These are phyloP conservation scores for Colletotrichum gloeosporioides DNA, from an alignment of 2,329 filamentous ascomycete species.

Conservation along the genomic window DNA sequence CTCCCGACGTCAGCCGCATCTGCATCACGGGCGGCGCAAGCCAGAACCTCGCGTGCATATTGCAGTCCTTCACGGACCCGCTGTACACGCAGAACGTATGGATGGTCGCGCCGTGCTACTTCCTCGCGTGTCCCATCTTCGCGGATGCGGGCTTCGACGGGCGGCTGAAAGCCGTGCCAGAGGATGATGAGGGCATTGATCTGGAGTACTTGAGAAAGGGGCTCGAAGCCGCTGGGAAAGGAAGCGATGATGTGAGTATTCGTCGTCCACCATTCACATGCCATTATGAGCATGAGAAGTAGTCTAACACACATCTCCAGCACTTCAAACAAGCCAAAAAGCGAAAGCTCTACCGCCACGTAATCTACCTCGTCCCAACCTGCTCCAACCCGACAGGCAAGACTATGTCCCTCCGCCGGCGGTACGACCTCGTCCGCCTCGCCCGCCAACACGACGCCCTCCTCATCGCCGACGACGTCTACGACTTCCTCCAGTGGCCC, in stretches of 20 bases:
- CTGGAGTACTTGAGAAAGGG: slow-evolving; percentile 60
- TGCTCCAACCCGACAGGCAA: slow-evolving; percentile 89
- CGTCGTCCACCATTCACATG: background rate
- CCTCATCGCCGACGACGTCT: slow-evolving; percentile 90
- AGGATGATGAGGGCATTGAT: slow-evolving; percentile 81
- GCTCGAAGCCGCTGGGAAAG: slow-evolving; percentile 35
- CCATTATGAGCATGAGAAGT: background rate
- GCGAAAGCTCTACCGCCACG: slow-evolving; percentile 81
- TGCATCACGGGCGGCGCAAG: slow-evolving; percentile 86
- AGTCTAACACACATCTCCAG: background rate
- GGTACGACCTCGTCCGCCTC: slow-evolving; percentile 73
- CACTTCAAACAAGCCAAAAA: slow-evolving; percentile 14
- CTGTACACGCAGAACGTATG: slow-evolving; percentile 76
- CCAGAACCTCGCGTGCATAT: slow-evolving; percentile 78
- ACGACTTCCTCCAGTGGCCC: slow-evolving; percentile 89
- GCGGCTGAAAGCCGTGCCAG: slow-evolving; percentile 72
- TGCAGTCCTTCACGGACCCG: slow-evolving; percentile 84
- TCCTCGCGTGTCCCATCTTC: slow-evolving; percentile 85
- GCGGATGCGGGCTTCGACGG: slow-evolving; percentile 77
- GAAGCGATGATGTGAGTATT: background rate
- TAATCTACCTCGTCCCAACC: slow-evolving; percentile 89
- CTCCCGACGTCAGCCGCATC: slow-evolving; percentile 62
- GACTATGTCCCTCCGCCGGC: slow-evolving; percentile 75
- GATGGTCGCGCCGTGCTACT: slow-evolving; percentile 84
- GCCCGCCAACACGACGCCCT: slow-evolving; percentile 82